These are phyloP conservation scores for Entomortierella lignicola DNA, from an alignment of 192 early-diverging fungal species.

Conservation along the genomic window DNA sequence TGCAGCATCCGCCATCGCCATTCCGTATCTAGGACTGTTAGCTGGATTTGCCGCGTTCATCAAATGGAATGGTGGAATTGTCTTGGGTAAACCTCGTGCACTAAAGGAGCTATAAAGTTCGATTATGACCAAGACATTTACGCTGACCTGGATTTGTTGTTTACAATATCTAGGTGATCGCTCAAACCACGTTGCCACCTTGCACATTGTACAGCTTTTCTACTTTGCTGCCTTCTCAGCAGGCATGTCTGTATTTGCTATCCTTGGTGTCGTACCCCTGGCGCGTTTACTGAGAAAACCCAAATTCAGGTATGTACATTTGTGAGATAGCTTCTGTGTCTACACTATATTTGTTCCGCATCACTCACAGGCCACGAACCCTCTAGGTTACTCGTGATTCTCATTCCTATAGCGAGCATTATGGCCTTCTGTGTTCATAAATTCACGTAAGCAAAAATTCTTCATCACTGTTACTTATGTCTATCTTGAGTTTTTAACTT, in stretches of 20 bases:
- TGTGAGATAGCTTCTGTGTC: not conserved
- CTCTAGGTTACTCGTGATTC: slow-evolving; percentile 6
- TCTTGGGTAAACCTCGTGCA: slow-evolving; percentile 83
- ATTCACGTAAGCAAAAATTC: slow-evolving; percentile 61
- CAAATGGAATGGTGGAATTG: slow-evolving; percentile 84
- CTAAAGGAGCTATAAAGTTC: no score
- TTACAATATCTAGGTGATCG: slow-evolving; percentile 79
- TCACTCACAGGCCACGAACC: not conserved
- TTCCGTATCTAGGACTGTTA: slow-evolving; percentile 64
- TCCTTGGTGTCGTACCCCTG: slow-evolving; percentile 52
- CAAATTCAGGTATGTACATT: slow-evolving; percentile 3
- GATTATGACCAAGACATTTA: no score
- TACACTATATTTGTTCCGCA: slow-evolving; percentile 12
- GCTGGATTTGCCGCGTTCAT: slow-evolving; percentile 75
- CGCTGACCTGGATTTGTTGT: no score
- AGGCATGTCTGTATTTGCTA: slow-evolving; percentile 59
- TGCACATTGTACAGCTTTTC: slow-evolving; percentile 87
- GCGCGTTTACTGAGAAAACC: slow-evolving; percentile 31
- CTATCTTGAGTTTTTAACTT: no score
- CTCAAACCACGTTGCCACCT: slow-evolving; percentile 79
- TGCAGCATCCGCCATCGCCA: slow-evolving; percentile 29
- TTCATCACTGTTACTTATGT: not conserved
- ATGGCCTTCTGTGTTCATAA: slow-evolving; percentile 59
- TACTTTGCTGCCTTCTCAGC: slow-evolving; percentile 81
- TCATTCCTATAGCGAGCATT: not conserved